Evolutionary conservation across 148 eudicot genomes (phyloP).

Genomic region (Fagopyrum tataricum): DNA sequence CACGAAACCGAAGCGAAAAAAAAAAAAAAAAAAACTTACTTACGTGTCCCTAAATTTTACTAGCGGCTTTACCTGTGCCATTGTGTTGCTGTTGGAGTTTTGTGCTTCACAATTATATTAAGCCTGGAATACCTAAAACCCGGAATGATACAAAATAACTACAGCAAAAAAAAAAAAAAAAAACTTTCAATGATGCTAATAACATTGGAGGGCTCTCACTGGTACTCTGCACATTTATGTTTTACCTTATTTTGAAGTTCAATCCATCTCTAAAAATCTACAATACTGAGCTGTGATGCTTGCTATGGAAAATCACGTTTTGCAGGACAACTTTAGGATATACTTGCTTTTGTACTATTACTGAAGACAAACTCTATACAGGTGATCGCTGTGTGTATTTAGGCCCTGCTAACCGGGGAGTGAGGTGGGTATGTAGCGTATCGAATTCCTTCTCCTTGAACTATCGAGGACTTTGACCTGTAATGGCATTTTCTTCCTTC

Average conservation of each 20-base stretch:
- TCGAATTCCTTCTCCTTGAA: constrained; percentile 25
- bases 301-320: background rate
- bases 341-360: background rate
- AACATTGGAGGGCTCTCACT: background rate
- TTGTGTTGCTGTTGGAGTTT: too few relatives aligned
- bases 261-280: background rate
- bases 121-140: too few relatives aligned
- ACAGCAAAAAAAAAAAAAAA: too few relatives aligned
- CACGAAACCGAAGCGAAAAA: too few relatives aligned
- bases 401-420: constrained; percentile 84
- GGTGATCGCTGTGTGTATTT: constrained; percentile 6
- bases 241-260: background rate
- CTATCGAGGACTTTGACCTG: constrained; percentile 17
- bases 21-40: too few relatives aligned
- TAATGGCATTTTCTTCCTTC: constrained; percentile 18
- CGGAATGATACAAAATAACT: too few relatives aligned
- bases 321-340: background rate
- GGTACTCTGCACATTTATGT: background rate
- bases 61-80: too few relatives aligned
- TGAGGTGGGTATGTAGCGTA: constrained; percentile 52
- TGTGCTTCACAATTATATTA: too few relatives aligned
- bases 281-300: background rate
- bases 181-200: background rate
- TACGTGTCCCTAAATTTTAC: too few relatives aligned
- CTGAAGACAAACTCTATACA: background rate